Base-by-base conservation (phyloP, 192 early-diverging fungal genomes). In the Coemansia umbellata region DNA sequence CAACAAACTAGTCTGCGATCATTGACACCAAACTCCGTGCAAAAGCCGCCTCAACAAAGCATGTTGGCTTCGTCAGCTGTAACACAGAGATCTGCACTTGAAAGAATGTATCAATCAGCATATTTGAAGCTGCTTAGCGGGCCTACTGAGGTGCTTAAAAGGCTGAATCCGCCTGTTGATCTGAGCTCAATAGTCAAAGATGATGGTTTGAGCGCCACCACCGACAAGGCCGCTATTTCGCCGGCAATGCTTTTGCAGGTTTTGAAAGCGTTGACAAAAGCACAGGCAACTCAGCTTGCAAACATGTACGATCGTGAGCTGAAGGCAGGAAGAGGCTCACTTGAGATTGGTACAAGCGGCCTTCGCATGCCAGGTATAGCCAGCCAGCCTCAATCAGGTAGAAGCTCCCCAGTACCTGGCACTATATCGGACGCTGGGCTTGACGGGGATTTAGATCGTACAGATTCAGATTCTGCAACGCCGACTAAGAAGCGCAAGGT, bases 21-120 rank as follows among this genome's bases (percentile, higher is more conserved):
- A 32, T 21, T 8, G 4, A 32, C 31, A 6, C 47, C 47, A 13
- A 32, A 28, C 1, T 21, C 31, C 8, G 23, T 13, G 15, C 30
- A n/a, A 15, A 27, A 14, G 14, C 23, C 41, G 8, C 39, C 30
- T 15, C 53, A 45, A n/a, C 43, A 19, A 24, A 32, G 40, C 22
- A 13, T 31, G 3, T 23, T 26, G 19, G 23, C 48, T 8, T 37
- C 41, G 30, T 41, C 58, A 2, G 58, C 15, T 6, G 2, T 47
- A 14, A 18, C 58, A 7, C 58, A 51, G 15, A 63, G 45, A 33
- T 48, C 72, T 0, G 66, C 66, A 23, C 50, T 76, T 27, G 73
- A 69, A 45, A 53, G 47, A 44, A 69, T 76, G 73, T 76, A 76
- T 41, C 61, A 66, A 45, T 76, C 73, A 6, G 73, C 73, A 7